phyloP scores from a whole-genome alignment of 768 basidiomycete species.

The Leccinum subgranulosum region DNA sequence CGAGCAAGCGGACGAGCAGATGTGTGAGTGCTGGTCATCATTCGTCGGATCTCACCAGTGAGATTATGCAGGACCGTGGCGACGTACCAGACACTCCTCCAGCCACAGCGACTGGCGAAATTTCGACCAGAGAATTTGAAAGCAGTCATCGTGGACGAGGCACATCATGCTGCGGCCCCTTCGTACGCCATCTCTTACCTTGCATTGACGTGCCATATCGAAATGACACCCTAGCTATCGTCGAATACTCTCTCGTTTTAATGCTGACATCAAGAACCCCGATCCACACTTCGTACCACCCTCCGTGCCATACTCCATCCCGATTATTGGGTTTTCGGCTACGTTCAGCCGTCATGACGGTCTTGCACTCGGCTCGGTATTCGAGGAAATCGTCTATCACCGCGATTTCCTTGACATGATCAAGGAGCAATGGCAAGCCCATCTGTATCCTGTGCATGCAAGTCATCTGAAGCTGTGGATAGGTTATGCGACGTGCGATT shows the following conservation, averaged over 20 bases:
- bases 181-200: slow-evolving; percentile 52
- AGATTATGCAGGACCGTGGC: slow-evolving; percentile 64
- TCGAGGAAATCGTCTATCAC: slow-evolving; percentile 91
- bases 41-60: neutral
- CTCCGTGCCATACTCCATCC: slow-evolving; percentile 49
- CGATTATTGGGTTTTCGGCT: slow-evolving; percentile 92
- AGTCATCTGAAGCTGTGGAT: neutral
- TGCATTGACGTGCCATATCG: neutral
- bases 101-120: slow-evolving; percentile 61
- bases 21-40: slow-evolving; percentile 46
- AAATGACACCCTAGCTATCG: slow-evolving; percentile 56
- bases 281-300: slow-evolving; percentile 41
- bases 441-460: neutral
- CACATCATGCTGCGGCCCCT: slow-evolving; percentile 91
- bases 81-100: slow-evolving; percentile 83
- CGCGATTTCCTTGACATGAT: slow-evolving; percentile 91
- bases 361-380: slow-evolving; percentile 82
- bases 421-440: slow-evolving; percentile 74
- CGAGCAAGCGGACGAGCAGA: slow-evolving; percentile 79
- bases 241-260: slow-evolving; percentile 79
- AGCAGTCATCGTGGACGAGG: slow-evolving; percentile 87
- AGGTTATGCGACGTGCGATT: slow-evolving; percentile 87
- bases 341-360: slow-evolving; percentile 94
- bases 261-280: slow-evolving; percentile 58
- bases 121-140: slow-evolving; percentile 67